These are phyloP conservation scores for Fagus crenata DNA, from an alignment of 306 rosid genomes.

Conservation along the genomic window DNA sequence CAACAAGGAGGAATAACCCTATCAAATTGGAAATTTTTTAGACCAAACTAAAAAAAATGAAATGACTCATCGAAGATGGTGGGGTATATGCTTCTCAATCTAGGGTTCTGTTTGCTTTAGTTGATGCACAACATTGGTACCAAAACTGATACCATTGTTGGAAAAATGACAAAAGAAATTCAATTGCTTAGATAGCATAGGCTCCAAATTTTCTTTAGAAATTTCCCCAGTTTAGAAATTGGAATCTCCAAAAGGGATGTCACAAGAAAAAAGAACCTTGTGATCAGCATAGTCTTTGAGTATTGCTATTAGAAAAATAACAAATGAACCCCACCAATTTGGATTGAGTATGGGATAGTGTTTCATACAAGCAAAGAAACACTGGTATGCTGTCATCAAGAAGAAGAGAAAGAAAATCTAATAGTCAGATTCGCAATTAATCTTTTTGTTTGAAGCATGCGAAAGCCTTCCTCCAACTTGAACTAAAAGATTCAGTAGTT, in stretches of 20 bases:
- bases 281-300: neutral
- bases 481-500: conserved; percentile 13
- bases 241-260: conserved; percentile 19
- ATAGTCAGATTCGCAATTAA: conserved; percentile 23
- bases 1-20: too few species aligned
- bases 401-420: conserved; percentile 21
- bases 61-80: neutral
- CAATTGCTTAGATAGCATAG: conserved; percentile 21
- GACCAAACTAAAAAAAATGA: too few species aligned
- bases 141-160: conserved; percentile 1
- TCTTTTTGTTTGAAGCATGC: conserved; percentile 19
- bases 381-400: conserved; percentile 22
- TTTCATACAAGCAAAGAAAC: conserved; percentile 2
- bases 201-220: neutral
- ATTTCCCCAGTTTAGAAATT: conserved; percentile 25
- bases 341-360: conserved; percentile 2
- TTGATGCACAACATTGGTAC: neutral
- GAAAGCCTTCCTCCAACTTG: conserved; percentile 4
- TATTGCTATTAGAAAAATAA: neutral
- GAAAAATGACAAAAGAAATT: conserved; percentile 10
- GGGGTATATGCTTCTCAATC: neutral
- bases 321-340: conserved; percentile 5
- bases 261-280: neutral
- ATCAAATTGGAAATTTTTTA: too few species aligned
- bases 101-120: neutral